Percentiles rank a stretch among this genome's conserved stretches.
Evolutionary conservation across 148 eudicot species (phyloP).

Genomic region (Arctostaphylos glauca): DNA sequence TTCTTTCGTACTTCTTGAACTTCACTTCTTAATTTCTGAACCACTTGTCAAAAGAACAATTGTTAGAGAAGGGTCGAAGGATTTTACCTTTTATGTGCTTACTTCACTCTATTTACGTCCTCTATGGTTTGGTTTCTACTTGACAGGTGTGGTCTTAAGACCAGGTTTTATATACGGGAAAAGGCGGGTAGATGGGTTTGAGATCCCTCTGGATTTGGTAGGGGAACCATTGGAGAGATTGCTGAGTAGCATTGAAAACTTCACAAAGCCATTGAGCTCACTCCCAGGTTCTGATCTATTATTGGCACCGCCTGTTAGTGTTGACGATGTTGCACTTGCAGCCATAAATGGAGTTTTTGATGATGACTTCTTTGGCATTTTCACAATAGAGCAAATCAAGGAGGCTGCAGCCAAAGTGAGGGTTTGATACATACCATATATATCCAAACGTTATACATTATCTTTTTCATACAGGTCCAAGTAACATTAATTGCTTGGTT

Average conservation of each 20-base stretch:
- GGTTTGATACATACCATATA: slow-evolving; percentile 30
- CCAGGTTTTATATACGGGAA: slow-evolving; percentile 94
- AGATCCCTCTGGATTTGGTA: slow-evolving; percentile 81
- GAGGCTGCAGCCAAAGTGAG: slow-evolving; percentile 80
- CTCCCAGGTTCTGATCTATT: slow-evolving; percentile 88
- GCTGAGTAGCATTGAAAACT: slow-evolving; percentile 56
- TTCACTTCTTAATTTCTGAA: neutral
- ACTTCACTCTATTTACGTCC: neutral
- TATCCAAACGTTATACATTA: neutral
- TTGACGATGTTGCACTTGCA: slow-evolving; percentile 80
- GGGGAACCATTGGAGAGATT: slow-evolving; percentile 84
- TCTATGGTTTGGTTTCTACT: neutral
- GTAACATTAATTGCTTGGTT: neutral
- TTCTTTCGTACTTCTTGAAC: neutral
- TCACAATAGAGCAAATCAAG: slow-evolving; percentile 86
- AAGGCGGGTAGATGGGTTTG: slow-evolving; percentile 81
- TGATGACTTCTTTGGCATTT: slow-evolving; percentile 83
- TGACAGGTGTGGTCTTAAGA: slow-evolving; percentile 79
- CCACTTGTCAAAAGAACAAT: neutral
- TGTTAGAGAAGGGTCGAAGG: neutral
- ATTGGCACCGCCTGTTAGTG: slow-evolving; percentile 90
- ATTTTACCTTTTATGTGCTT: neutral
- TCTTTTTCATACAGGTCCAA: neutral
- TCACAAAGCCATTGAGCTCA: slow-evolving; percentile 64
- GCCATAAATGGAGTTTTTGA: slow-evolving; percentile 69